Conservation (phyloP, 1,284 basidiomycete species). For the Cutaneotrichosporon sp. region DNA sequence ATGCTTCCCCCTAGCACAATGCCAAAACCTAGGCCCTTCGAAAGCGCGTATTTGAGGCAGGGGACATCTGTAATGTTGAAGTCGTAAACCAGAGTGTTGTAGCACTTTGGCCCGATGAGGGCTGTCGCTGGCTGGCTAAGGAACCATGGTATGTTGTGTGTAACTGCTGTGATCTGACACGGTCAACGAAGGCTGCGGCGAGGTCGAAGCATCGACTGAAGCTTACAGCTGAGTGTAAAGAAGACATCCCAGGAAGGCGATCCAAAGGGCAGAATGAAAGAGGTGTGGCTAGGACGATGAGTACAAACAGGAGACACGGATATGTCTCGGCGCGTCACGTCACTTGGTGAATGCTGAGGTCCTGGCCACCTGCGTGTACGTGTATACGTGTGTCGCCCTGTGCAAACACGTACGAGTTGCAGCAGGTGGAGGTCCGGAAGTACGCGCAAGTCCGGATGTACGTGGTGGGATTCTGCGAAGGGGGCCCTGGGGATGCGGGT, state of each 20-base stretch:
- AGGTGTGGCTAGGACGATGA: neutral
- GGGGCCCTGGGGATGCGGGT: too few relatives aligned
- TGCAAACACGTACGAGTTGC: too few relatives aligned
- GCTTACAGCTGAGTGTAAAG: conserved; percentile 17
- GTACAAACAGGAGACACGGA: too few relatives aligned
- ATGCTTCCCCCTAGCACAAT: conserved; percentile 88
- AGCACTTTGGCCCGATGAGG: conserved; percentile 87
- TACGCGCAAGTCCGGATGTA: too few relatives aligned
- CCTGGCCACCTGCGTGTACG: too few relatives aligned
- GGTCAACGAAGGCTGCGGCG: neutral
- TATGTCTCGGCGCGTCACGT: too few relatives aligned
- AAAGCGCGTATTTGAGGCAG: conserved; percentile 86
- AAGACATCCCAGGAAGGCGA: conserved; percentile 9
- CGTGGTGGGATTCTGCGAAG: too few relatives aligned
- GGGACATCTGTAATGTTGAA: conserved; percentile 73
- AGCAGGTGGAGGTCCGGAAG: too few relatives aligned
- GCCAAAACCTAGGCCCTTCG: conserved; percentile 85
- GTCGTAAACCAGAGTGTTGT: conserved; percentile 81
- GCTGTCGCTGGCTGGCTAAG: conserved; percentile 71
- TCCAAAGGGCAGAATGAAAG: too few relatives aligned
- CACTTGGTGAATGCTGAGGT: too few relatives aligned
- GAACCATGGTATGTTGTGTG: conserved; percentile 65
- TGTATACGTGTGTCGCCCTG: too few relatives aligned
- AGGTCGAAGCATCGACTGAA: neutral
- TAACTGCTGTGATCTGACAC: conserved; percentile 44